These are phyloP conservation scores for Chrysoporthe puriensis DNA, from an alignment of 2,329 filamentous ascomycete genomes.

Conservation along the genomic window DNA sequence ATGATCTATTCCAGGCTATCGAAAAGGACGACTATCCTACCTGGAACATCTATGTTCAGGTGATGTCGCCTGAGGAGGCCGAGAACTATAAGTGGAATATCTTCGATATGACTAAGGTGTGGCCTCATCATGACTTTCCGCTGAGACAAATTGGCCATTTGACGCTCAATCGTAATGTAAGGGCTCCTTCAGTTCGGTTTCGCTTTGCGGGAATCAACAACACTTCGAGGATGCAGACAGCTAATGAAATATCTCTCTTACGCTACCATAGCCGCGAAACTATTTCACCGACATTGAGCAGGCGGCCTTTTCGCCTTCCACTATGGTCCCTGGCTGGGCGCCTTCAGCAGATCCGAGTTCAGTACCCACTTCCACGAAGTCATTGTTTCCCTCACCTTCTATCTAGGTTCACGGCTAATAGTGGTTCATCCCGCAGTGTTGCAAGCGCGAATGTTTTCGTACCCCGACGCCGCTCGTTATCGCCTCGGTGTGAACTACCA, in stretches of 20 bases:
- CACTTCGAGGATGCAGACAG: too few species aligned
- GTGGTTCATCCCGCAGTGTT: constrained; percentile 44
- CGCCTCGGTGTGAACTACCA: constrained; percentile 67
- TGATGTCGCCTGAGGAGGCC: constrained; percentile 64
- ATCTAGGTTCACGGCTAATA: too few species aligned
- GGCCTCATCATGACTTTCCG: constrained; percentile 67
- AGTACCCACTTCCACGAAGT: too few species aligned
- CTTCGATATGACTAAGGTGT: constrained; percentile 72
- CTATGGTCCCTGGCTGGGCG: constrained; percentile 66
- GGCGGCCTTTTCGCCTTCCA: constrained; percentile 66
- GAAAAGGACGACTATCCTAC: constrained; percentile 61
- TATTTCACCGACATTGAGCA: constrained; percentile 74
- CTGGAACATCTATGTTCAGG: constrained; percentile 68
- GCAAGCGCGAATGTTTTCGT: constrained; percentile 63
- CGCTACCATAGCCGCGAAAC: constrained; percentile 48
- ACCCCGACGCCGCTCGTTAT: constrained; percentile 66
- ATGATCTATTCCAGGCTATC: constrained; percentile 69
- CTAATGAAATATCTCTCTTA: too few species aligned
- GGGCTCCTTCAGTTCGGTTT: background rate
- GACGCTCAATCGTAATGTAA: constrained; percentile 64
- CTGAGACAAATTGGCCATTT: constrained; percentile 64
- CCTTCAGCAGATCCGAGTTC: constrained; percentile 59
- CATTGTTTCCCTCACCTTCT: too few species aligned
- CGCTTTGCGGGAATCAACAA: too few species aligned
- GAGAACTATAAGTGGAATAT: constrained; percentile 65